These are phyloP conservation scores for Chondrus crispus DNA, from an alignment of 23 red algal genomes.

Conservation along the genomic window DNA sequence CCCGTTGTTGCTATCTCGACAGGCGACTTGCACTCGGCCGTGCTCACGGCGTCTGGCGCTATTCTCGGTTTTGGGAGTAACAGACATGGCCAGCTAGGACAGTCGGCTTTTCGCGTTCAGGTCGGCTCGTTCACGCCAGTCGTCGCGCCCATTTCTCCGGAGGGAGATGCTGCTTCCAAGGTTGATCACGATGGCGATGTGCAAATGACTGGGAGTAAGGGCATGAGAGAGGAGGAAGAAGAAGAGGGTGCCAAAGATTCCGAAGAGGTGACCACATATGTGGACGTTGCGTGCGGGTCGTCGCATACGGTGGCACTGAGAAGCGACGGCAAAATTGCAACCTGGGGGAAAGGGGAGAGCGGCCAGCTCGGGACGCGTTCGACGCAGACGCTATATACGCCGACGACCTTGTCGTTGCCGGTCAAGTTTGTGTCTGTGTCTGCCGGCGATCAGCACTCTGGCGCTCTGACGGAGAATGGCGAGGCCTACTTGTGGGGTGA, in stretches of 20 bases:
- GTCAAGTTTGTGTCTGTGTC: conserved; percentile 53
- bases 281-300: conserved; percentile 59
- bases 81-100: conserved; percentile 81
- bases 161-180: neutral
- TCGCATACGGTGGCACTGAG: conserved; percentile 70
- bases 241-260: neutral
- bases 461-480: conserved; percentile 62
- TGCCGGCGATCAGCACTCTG: conserved; percentile 74
- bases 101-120: conserved; percentile 15
- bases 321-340: conserved; percentile 53
- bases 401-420: conserved; percentile 18
- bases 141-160: conserved; percentile 4
- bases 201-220: neutral
- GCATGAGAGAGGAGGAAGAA: neutral
- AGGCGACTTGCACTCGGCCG: conserved; percentile 77
- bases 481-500: conserved; percentile 75
- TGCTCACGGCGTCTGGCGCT: conserved; percentile 72
- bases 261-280: neutral
- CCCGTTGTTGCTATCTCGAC: conserved; percentile 57
- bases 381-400: conserved; percentile 35
- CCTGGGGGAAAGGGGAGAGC: conserved; percentile 71
- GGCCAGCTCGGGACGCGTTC: conserved; percentile 74
- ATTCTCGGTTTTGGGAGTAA: conserved; percentile 87
- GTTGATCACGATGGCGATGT: neutral
- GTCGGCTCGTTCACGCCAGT: conserved; percentile 19